A percentile compares a stretch with the other conserved stretches of the same genome.
Evolutionary conservation across 2,329 filamentous ascomycete species (phyloP).

Genomic region (Aspergillus ustus): DNA sequence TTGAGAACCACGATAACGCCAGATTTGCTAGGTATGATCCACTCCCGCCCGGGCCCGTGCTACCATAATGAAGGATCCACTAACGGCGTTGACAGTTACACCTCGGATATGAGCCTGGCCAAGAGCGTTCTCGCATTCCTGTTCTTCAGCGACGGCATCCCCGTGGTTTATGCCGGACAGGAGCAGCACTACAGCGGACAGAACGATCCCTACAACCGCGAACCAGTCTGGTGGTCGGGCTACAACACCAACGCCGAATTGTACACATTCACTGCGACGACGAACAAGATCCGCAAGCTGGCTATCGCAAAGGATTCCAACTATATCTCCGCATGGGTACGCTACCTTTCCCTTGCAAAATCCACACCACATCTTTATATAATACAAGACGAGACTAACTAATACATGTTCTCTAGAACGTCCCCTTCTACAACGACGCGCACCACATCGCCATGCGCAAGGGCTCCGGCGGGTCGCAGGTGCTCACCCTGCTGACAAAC

Average conservation of each 20-base stretch:
- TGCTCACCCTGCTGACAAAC: constrained; percentile 45
- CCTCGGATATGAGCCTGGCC: constrained; percentile 43
- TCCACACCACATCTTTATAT: neutral
- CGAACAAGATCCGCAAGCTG: constrained; percentile 50
- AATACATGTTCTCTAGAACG: constrained; percentile 29
- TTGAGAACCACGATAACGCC: constrained; percentile 64
- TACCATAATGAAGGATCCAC: constrained; percentile 35
- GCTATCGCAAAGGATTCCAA: constrained; percentile 40
- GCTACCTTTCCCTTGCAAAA: neutral
- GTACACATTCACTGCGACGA: constrained; percentile 41
- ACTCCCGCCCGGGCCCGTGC: constrained; percentile 51
- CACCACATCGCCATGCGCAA: constrained; percentile 51
- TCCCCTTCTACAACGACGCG: constrained; percentile 50
- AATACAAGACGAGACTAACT: neutral
- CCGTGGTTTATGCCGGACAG: constrained; percentile 66
- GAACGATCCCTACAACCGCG: constrained; percentile 54
- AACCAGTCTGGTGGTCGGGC: constrained; percentile 56
- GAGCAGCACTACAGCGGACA: constrained; percentile 63
- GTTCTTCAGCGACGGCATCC: constrained; percentile 63
- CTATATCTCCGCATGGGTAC: constrained; percentile 47
- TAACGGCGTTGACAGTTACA: neutral
- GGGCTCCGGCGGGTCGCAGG: constrained; percentile 45
- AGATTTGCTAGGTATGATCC: constrained; percentile 52
- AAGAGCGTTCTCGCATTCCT: constrained; percentile 66
- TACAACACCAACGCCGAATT: constrained; percentile 46